Conservation (phyloP, 179 eudicot genomes). For the Carnegiea gigantea region DNA sequence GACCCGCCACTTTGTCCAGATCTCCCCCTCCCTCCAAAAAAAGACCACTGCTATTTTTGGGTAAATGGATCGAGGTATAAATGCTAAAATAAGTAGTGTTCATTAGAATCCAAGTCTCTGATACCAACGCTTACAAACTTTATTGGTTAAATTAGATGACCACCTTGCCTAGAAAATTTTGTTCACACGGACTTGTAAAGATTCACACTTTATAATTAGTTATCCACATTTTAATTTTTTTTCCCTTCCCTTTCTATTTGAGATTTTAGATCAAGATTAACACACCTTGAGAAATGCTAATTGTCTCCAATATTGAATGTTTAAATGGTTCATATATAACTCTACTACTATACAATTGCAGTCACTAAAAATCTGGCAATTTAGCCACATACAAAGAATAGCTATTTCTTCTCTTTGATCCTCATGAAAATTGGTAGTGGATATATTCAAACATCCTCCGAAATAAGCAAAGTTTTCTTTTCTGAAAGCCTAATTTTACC, state of each 20-base stretch:
- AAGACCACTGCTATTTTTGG: no score
- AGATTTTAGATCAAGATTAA: background rate
- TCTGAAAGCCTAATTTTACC: constrained; percentile 7
- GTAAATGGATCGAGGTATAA: no score
- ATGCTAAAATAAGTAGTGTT: no score
- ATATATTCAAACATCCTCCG: constrained; percentile 7
- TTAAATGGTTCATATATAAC: background rate
- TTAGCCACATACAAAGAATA: constrained; percentile 18
- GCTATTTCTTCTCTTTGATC: constrained; percentile 2
- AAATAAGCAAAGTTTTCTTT: constrained; percentile 11
- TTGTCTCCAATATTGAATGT: background rate
- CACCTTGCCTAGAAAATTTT: no score
- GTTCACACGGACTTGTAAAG: no score
- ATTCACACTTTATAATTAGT: no score
- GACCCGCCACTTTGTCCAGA: no score
- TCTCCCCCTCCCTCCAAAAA: no score
- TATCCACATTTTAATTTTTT: no score
- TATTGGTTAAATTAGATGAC: no score
- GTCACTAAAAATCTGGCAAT: constrained; percentile 1
- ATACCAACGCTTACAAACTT: no score
- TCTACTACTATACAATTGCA: constrained; percentile 16
- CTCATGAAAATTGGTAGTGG: constrained; percentile 18
- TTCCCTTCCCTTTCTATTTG: no score
- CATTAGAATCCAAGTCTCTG: background rate
- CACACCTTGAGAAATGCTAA: background rate